Percentiles rank a stretch among this genome's conserved stretches.
Conservation (phyloP, 305 asterid species). For the Rubia tinctorum region DNA sequence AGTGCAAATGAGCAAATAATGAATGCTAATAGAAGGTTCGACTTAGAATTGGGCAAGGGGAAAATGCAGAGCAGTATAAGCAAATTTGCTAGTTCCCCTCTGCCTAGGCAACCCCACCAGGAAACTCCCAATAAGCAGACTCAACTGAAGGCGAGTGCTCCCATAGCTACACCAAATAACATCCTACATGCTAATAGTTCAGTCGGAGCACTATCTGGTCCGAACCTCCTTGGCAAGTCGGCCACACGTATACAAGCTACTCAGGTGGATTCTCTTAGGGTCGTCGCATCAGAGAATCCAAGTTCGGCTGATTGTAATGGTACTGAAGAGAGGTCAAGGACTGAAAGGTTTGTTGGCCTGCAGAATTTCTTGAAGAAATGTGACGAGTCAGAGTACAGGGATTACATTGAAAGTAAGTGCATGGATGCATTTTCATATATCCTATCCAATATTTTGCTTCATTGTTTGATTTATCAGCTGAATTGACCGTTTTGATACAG, state of each 20-base stretch:
- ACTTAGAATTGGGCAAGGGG: slow-evolving; percentile 81
- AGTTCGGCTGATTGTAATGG: slow-evolving; percentile 36
- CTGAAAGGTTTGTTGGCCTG: slow-evolving; percentile 60
- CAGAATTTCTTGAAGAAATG: slow-evolving; percentile 73
- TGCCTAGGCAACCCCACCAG: slow-evolving; percentile 37
- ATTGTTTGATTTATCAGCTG: slow-evolving; percentile 18
- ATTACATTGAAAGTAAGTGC: slow-evolving; percentile 62
- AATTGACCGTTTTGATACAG: slow-evolving; percentile 33
- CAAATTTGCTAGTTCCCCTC: slow-evolving; percentile 41
- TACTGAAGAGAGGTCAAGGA: slow-evolving; percentile 46
- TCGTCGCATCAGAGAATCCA: slow-evolving; percentile 42
- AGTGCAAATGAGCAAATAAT: slow-evolving; percentile 63
- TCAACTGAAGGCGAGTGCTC: slow-evolving; percentile 38
- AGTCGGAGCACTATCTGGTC: slow-evolving; percentile 41
- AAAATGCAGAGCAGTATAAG: slow-evolving; percentile 55
- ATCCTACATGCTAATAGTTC: slow-evolving; percentile 40
- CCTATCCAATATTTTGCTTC: slow-evolving; percentile 1
- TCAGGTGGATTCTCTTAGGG: slow-evolving; percentile 35
- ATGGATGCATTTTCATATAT: slow-evolving; percentile 9
- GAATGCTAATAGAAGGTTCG: slow-evolving; percentile 82
- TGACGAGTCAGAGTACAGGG: slow-evolving; percentile 54
- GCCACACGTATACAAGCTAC: slow-evolving; percentile 35
- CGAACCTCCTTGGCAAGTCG: slow-evolving; percentile 49
- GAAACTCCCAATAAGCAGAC: slow-evolving; percentile 40
- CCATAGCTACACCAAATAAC: slow-evolving; percentile 37